A percentile compares a stretch with the other conserved stretches of the same genome.
Evolutionary conservation across 306 rosid genomes (phyloP).

Genomic region (Dalbergia cultrata): DNA sequence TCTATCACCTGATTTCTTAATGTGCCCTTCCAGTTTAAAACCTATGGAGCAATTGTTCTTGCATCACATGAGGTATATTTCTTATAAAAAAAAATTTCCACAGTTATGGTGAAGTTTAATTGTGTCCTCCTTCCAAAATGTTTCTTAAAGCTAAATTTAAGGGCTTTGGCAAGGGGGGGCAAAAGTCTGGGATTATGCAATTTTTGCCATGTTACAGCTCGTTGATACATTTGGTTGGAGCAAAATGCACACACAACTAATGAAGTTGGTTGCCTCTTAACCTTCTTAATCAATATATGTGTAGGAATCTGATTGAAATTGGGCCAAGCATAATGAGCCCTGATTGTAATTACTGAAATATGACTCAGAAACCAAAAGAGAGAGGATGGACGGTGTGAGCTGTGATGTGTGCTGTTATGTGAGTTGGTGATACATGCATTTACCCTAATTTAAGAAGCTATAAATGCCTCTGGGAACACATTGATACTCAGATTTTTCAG

Average conservation of each 20-base stretch:
- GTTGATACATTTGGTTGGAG: conserved; percentile 31
- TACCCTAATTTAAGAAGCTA: too few species aligned
- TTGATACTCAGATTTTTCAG: too few species aligned
- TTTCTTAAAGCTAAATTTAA: conserved; percentile 7
- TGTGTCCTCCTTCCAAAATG: conserved; percentile 7
- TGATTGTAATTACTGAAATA: too few species aligned
- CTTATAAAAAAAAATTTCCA: not conserved
- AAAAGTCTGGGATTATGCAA: conserved; percentile 9
- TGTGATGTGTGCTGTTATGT: too few species aligned
- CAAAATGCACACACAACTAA: not conserved
- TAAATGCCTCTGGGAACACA: too few species aligned
- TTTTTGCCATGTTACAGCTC: conserved; percentile 9
- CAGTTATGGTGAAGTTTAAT: conserved; percentile 13
- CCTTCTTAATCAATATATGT: conserved; percentile 27
- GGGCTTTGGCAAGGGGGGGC: conserved; percentile 21
- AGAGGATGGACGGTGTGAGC: too few species aligned
- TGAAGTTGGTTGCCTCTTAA: conserved; percentile 8
- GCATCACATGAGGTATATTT: not conserved
- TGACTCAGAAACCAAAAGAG: too few species aligned
- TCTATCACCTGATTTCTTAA: conserved; percentile 9
- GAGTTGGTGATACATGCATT: too few species aligned
- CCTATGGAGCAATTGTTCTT: not conserved
- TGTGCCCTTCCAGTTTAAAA: conserved; percentile 25
- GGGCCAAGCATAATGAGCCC: too few species aligned
- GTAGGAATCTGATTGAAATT: not conserved